A percentile compares a stretch with the other conserved stretches of the same genome.
These are phyloP conservation scores for Neonectria ditissima DNA, from an alignment of 2,329 filamentous ascomycete species.

Conservation along the genomic window DNA sequence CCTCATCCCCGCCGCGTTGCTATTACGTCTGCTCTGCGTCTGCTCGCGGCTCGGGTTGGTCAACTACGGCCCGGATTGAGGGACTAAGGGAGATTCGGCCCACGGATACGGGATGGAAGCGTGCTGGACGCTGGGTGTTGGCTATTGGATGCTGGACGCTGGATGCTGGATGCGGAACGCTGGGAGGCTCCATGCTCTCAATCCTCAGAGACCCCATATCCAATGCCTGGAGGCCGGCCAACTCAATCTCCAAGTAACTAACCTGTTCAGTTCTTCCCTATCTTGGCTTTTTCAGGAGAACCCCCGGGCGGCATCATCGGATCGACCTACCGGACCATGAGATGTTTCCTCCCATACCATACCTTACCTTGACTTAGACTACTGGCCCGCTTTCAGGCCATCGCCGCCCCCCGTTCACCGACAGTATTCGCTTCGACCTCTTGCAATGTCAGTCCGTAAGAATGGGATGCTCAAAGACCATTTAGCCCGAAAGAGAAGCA, in stretches of 20 bases:
- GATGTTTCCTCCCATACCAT: conserved; percentile 14
- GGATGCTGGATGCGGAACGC: conserved; percentile 16
- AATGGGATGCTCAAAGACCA: conserved; percentile 19
- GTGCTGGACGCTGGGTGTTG: neutral
- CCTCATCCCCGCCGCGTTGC: conserved; percentile 8
- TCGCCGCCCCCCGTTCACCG: conserved; percentile 18
- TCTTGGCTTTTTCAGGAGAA: neutral
- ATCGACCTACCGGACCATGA: conserved; percentile 13
- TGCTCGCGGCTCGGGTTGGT: neutral
- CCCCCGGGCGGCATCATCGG: conserved; percentile 17
- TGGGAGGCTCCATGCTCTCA: no score
- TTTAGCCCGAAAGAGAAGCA: conserved; percentile 18
- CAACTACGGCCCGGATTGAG: neutral
- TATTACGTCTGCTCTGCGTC: conserved; percentile 7
- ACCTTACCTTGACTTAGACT: neutral
- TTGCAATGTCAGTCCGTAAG: conserved; percentile 14
- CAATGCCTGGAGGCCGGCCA: no score
- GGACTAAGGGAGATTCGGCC: conserved; percentile 13
- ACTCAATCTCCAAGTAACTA: conserved; percentile 10
- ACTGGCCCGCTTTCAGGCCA: neutral
- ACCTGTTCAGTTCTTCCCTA: conserved; percentile 10
- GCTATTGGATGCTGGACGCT: no score
- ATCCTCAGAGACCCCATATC: neutral
- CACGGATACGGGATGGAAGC: neutral
- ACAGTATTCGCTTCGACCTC: conserved; percentile 11